Base-by-base conservation (phyloP, 2,329 filamentous ascomycete species). In the Tolypocladium inflatum region DNA sequence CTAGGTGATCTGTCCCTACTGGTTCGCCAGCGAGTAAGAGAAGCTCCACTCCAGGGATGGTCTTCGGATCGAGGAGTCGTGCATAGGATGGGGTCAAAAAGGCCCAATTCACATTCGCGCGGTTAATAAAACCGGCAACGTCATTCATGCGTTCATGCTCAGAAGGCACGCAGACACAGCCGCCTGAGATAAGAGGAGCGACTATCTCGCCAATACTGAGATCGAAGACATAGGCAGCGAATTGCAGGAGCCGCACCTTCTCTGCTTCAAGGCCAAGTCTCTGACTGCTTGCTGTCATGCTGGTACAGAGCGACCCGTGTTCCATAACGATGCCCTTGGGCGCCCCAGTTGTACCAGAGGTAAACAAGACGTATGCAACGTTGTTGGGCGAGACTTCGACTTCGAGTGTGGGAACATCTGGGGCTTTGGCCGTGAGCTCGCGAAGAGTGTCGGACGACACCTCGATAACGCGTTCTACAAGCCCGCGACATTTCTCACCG, bases 301-400 rank as follows among this genome's bases (percentile, higher is more conserved):
- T 45, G 26, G 55, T 38, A 11, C 45, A 53, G 19, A 57, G 17
- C 13, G 48, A 35, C 9, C 15, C 33, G 38, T 58, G 57, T n/a
- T 58, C 45, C 41, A 75, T 68, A 26, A 83, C 71, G 17, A 83
- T 79, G 23, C 81, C 81, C 70, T 84, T 84, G 13, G 81, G 81
- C 57, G 75, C 75, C 6, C 81, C 81, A 0, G 81, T 84, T 56
- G 79, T 83, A 23, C 81, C 81, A 4, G 81, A 84, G 35, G 81
- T 84, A 65, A 83, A 84, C 64, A 83, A 80, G 63, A 83, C 79
- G 56, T 76, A 76, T 21, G 75, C 70, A 52, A 71, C 30, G 30
- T 33, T 33, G 30, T 33, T 33, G 30, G 30, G 30, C 30, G 30
- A 33, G 30, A 33, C 30, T 9, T 33, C 30, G 30, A 33, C 30